Evolutionary conservation across 2,329 filamentous ascomycete species (phyloP).

Genomic region (Coleophoma cylindrospora): DNA sequence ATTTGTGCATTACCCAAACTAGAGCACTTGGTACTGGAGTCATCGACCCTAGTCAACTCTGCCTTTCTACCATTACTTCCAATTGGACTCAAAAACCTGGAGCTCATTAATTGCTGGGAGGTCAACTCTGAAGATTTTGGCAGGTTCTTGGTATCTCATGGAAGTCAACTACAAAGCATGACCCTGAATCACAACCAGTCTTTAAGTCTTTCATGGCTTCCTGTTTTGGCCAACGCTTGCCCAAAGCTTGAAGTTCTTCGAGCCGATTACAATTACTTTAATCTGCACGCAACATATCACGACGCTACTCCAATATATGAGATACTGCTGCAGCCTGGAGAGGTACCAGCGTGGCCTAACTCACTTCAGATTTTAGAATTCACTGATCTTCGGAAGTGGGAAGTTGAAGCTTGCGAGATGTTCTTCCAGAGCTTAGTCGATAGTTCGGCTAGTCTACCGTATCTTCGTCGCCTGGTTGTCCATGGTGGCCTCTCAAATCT

Average conservation of each 20-base stretch:
- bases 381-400: constrained; percentile 72
- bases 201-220: constrained; percentile 70
- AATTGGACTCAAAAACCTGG: constrained; percentile 58
- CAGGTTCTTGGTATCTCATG: constrained; percentile 62
- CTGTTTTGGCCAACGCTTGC: constrained; percentile 59
- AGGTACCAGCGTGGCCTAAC: constrained; percentile 74
- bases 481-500: constrained; percentile 69
- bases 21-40: constrained; percentile 65
- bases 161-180: constrained; percentile 61
- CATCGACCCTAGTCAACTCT: constrained; percentile 66
- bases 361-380: constrained; percentile 69
- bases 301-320: constrained; percentile 75
- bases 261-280: constrained; percentile 77
- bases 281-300: constrained; percentile 59
- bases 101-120: constrained; percentile 74
- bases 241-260: constrained; percentile 65
- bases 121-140: constrained; percentile 63
- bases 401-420: constrained; percentile 61
- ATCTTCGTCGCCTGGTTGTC: constrained; percentile 66
- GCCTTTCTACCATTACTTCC: constrained; percentile 66
- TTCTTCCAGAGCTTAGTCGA: constrained; percentile 78
- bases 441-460: constrained; percentile 58
- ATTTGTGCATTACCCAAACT: constrained; percentile 56
- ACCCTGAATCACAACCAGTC: constrained; percentile 74
- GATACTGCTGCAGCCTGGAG: constrained; percentile 53